Conservation (phyloP, 1,284 basidiomycete species). For the Lentinula novae-zelandiae region DNA sequence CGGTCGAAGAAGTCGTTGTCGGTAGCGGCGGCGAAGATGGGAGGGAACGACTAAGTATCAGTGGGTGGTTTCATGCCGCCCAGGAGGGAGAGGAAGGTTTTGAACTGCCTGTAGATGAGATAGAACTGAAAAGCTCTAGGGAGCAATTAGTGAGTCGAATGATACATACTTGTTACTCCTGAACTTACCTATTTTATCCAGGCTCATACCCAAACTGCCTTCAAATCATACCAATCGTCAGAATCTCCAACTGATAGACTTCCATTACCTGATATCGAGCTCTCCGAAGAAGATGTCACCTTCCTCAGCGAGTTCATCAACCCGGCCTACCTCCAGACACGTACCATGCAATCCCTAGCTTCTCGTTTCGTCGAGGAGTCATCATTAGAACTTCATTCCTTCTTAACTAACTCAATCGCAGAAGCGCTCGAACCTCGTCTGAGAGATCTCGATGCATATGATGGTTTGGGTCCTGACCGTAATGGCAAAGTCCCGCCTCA, state of each 20-base stretch:
- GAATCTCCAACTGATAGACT: slow-evolving; percentile 32
- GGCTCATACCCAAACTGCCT: slow-evolving; percentile 60
- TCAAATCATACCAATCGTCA: slow-evolving; percentile 49
- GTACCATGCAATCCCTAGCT: slow-evolving; percentile 80
- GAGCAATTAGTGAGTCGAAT: slow-evolving; percentile 70
- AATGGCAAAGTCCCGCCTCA: slow-evolving; percentile 66
- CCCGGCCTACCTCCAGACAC: slow-evolving; percentile 83
- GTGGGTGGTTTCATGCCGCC: slow-evolving; percentile 95
- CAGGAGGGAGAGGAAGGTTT: slow-evolving; percentile 91
- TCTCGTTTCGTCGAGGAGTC: slow-evolving; percentile 87
- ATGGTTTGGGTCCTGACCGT: slow-evolving; percentile 56
- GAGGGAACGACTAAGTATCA: slow-evolving; percentile 80
- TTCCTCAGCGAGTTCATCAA: slow-evolving; percentile 86
- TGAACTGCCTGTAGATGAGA: slow-evolving; percentile 31
- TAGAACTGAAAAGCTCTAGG: slow-evolving; percentile 62
- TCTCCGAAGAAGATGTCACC: slow-evolving; percentile 58
- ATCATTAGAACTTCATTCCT: slow-evolving; percentile 86
- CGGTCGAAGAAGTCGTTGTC: slow-evolving; percentile 95
- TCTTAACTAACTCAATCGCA: slow-evolving; percentile 71
- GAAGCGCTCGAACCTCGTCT: slow-evolving; percentile 64
- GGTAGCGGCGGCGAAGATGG: slow-evolving; percentile 65
- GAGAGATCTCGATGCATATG: slow-evolving; percentile 61
- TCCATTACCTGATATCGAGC: slow-evolving; percentile 44
- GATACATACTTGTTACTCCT: not conserved
- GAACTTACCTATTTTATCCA: slow-evolving; percentile 21